Base-by-base conservation (phyloP, 2,329 filamentous ascomycete genomes). In the Clonostachys byssicola region DNA sequence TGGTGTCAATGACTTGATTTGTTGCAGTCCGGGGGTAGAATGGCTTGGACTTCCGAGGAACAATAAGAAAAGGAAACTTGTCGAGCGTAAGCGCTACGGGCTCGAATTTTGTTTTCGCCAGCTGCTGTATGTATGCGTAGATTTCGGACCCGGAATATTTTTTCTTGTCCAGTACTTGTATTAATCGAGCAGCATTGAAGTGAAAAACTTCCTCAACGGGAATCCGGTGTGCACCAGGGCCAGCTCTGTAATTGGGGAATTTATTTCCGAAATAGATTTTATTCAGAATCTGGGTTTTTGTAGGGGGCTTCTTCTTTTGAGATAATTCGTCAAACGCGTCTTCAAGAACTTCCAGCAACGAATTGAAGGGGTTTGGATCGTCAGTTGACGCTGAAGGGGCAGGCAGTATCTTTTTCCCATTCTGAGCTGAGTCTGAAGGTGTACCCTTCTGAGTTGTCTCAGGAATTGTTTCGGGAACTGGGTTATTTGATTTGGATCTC, bases 151-250 rank as follows among this genome's bases (percentile, higher is more conserved):
- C 47, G 5, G 56, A 52, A 54, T 68, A 75, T 17, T 60, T 63
- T 6, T 52, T 52, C 5, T 56, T 54, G 36, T 65, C 62, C 2
- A 76, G 56, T 5, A 51, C 51, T 3, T 57, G 46, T 2, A 73
- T 51, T 6, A 81, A 60, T 6, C 66, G 65, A 5, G 53, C 53
- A 2, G 73, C 65, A 46, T 74, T 72, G 50, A 74, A 78, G 12
- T 68, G 62, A 3, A 75, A 55, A 4, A 78, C 56, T 36, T 77
- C 70, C 36, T 60, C 47, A 4, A 65, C 59, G 4, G 64, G 65
- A 10, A 78, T 64, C 42, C 60, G 72, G 54, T 74, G 71, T n/a
- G 61, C 57, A 17, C 59, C 65, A 6, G 39, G 13, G n/a, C 52
- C 54, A 20, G 58, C 53, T 42, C 46, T 54, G 34, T 52, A 63